phyloP scores from a whole-genome alignment of 257 asterid species.

The Petunia axillaris region DNA sequence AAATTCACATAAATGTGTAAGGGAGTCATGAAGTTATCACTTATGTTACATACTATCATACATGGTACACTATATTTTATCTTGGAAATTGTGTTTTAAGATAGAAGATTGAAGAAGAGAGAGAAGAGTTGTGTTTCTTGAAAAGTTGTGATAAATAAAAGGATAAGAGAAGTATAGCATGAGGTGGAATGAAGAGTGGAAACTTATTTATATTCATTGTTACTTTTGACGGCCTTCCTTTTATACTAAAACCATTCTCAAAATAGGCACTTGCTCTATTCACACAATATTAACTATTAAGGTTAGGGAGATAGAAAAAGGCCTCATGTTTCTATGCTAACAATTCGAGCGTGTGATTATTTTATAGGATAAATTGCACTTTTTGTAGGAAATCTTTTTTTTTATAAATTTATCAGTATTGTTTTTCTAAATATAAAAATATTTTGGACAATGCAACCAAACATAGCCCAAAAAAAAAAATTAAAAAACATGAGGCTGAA shows the following conservation, averaged over 20 bases:
- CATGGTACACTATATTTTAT: conserved; percentile 2
- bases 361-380: too few species aligned
- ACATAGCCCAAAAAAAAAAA: too few species aligned
- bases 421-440: too few species aligned
- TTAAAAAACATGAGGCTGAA: too few species aligned
- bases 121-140: conserved; percentile 22
- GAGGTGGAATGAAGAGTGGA: conserved; percentile 48
- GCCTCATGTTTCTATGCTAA: too few species aligned
- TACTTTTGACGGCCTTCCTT: not conserved
- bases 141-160: conserved; percentile 46
- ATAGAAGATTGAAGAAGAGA: not conserved
- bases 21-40: conserved; percentile 22
- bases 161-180: conserved; percentile 56
- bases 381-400: too few species aligned
- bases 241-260: not conserved
- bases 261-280: not conserved
- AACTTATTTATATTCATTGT: conserved; percentile 15
- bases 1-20: conserved; percentile 27
- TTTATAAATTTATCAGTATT: too few species aligned
- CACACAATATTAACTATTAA: too few species aligned
- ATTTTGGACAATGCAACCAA: too few species aligned
- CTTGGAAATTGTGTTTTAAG: not conserved
- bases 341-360: too few species aligned
- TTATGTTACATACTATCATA: conserved; percentile 3
- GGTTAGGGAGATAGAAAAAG: too few species aligned